Conservation (phyloP, 2,329 filamentous ascomycete genomes). For the Ascochyta clinopodiicola region DNA sequence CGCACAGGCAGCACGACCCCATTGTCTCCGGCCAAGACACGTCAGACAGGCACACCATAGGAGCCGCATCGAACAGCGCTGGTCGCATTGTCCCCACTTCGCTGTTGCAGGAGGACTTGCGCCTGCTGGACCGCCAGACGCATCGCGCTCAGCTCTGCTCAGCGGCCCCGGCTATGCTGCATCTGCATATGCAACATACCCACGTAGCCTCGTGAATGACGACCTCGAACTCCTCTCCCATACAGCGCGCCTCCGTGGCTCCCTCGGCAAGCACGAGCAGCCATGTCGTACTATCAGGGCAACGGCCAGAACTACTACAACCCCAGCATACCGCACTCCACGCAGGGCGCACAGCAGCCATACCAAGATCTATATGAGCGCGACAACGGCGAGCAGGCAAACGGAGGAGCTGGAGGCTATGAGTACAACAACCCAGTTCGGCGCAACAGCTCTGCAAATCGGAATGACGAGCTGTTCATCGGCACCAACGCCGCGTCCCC, state of each 20-base stretch:
- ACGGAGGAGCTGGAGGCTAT: slow-evolving; percentile 51
- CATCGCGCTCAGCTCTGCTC: slow-evolving; percentile 23
- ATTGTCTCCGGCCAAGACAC: slow-evolving; percentile 8
- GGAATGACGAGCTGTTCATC: slow-evolving; percentile 70
- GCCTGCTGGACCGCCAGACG: slow-evolving; percentile 17
- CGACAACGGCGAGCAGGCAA: slow-evolving; percentile 75
- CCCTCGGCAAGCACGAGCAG: slow-evolving; percentile 23
- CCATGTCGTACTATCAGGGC: slow-evolving; percentile 63
- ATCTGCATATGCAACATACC: slow-evolving; percentile 40
- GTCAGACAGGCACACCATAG: slow-evolving; percentile 20
- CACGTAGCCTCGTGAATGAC: slow-evolving; percentile 48
- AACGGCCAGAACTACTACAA: slow-evolving; percentile 61
- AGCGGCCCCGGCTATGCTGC: slow-evolving; percentile 43
- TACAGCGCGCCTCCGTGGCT: slow-evolving; percentile 23
- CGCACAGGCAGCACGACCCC: slow-evolving; percentile 20
- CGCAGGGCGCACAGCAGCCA: slow-evolving; percentile 45
- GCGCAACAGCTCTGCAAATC: slow-evolving; percentile 45
- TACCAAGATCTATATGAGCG: slow-evolving; percentile 58
- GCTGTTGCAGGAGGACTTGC: slow-evolving; percentile 4
- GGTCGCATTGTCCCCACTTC: slow-evolving; percentile 16
- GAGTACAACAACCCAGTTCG: slow-evolving; percentile 47
- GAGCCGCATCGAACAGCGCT: slow-evolving; percentile 16
- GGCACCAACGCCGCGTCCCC: slow-evolving; percentile 44
- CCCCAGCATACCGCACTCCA: slow-evolving; percentile 51
- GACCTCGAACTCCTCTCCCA: slow-evolving; percentile 26